Percentiles rank a stretch among this genome's conserved stretches.
Evolutionary conservation across 768 basidiomycete species (phyloP).

Genomic region (Phaeotremella skinneri): DNA sequence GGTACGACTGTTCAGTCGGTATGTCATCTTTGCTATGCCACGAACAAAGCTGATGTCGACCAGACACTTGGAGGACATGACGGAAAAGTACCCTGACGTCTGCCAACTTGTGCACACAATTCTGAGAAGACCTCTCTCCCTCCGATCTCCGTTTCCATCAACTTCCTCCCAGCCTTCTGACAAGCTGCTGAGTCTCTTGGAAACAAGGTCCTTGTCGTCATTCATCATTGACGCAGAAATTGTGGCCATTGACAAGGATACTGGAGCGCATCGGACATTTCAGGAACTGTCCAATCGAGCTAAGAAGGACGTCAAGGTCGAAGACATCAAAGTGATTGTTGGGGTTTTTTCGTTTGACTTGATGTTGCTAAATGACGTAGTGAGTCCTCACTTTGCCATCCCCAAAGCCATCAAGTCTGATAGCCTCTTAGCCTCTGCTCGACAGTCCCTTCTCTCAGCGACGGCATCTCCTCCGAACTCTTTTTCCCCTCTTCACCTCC

Average conservation of each 20-base stretch:
- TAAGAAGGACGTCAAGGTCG: conserved; percentile 73
- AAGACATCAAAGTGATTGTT: conserved; percentile 72
- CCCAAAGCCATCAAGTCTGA: not conserved
- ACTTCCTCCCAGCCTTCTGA: conserved; percentile 29
- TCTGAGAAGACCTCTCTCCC: conserved; percentile 52
- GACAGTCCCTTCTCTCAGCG: conserved; percentile 68
- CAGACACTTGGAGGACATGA: conserved; percentile 89
- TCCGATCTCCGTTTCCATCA: conserved; percentile 28
- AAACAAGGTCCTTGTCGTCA: conserved; percentile 25
- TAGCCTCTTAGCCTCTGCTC: conserved; percentile 61
- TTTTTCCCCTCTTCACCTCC: conserved; percentile 59
- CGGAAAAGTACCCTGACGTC: conserved; percentile 87
- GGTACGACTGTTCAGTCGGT: conserved; percentile 70
- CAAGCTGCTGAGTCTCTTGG: conserved; percentile 32
- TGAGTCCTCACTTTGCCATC: conserved; percentile 50
- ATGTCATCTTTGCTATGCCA: conserved; percentile 3
- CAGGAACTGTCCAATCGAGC: conserved; percentile 83
- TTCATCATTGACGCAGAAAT: conserved; percentile 75
- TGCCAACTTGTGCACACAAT: conserved; percentile 60
- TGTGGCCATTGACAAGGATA: conserved; percentile 70
- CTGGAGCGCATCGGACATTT: conserved; percentile 69
- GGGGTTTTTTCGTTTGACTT: conserved; percentile 86
- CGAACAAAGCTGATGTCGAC: conserved; percentile 3
- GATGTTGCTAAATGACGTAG: conserved; percentile 78
- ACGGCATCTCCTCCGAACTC: conserved; percentile 62